Evolutionary conservation across 495 filamentous ascomycete species (phyloP).

Genomic region (Hapsidospora chrysogenum): DNA sequence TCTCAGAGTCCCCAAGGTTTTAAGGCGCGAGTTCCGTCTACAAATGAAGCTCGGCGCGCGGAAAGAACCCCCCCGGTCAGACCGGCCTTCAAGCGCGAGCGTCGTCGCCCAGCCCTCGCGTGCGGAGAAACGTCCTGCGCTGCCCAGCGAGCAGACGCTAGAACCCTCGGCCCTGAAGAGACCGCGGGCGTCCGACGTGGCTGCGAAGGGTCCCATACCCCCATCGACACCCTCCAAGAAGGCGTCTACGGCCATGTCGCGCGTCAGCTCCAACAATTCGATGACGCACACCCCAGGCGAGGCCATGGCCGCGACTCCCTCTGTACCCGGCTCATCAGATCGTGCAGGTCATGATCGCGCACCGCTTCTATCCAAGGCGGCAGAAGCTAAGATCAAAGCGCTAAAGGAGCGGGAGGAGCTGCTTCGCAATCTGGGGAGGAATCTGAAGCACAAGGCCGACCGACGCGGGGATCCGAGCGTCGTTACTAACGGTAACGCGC

Average conservation of each 20-base stretch:
- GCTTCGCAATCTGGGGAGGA: slow-evolving; percentile 16
- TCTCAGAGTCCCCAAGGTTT: slow-evolving; percentile 13
- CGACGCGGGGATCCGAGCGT: slow-evolving; percentile 4
- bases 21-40: slow-evolving; percentile 10
- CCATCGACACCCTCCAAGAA: slow-evolving; percentile 27
- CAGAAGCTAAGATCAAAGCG: slow-evolving; percentile 8
- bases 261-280: slow-evolving; percentile 29
- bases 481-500: background rate
- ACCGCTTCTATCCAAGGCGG: slow-evolving; percentile 1
- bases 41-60: background rate
- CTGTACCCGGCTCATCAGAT: slow-evolving; percentile 10
- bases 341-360: slow-evolving; percentile 13
- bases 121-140: slow-evolving; percentile 2
- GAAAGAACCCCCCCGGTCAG: too few species aligned
- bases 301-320: slow-evolving; percentile 19
- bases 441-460: slow-evolving; percentile 29
- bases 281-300: slow-evolving; percentile 23
- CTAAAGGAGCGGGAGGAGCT: slow-evolving; percentile 9
- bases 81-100: too few species aligned
- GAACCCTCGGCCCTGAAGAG: slow-evolving; percentile 17
- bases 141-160: background rate
- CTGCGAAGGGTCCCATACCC: slow-evolving; percentile 8
- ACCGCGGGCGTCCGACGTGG: slow-evolving; percentile 19
- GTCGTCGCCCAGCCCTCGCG: slow-evolving; percentile 12
- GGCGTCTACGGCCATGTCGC: slow-evolving; percentile 24